These are phyloP conservation scores for Priceomyces melissophilus DNA, from an alignment of 805 yeast genomes.

Conservation along the genomic window DNA sequence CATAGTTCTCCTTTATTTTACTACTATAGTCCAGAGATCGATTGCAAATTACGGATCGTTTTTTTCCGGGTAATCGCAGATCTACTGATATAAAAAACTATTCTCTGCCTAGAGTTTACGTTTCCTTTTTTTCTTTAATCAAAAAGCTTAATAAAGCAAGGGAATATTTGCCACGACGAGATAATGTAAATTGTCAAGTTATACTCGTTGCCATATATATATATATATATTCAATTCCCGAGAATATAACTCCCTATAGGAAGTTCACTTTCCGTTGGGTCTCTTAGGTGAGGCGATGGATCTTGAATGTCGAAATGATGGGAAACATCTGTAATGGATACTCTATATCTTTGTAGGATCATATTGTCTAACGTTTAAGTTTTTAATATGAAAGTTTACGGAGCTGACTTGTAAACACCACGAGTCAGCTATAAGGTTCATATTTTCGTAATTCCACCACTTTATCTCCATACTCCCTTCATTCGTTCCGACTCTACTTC, in stretches of 20 bases:
- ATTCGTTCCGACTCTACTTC: too few species aligned
- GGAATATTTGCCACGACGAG: slow-evolving; percentile 70
- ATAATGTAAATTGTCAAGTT: slow-evolving; percentile 57
- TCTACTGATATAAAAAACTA: background rate
- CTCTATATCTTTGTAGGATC: background rate
- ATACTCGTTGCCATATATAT: slow-evolving; percentile 60
- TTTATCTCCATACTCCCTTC: too few species aligned
- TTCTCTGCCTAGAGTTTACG: background rate
- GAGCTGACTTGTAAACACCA: too few species aligned
- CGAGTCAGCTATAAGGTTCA: too few species aligned
- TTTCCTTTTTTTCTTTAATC: slow-evolving; percentile 42
- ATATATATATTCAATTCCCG: slow-evolving; percentile 45
- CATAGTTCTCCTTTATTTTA: too few species aligned
- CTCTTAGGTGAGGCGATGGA: slow-evolving; percentile 53
- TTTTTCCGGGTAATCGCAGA: slow-evolving; percentile 4
- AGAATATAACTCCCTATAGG: slow-evolving; percentile 54
- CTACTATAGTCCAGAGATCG: too few species aligned
- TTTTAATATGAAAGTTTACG: too few species aligned
- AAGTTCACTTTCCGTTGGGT: slow-evolving; percentile 53
- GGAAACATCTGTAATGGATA: slow-evolving; percentile 28
- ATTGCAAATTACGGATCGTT: too few species aligned
- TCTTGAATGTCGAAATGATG: slow-evolving; percentile 57
- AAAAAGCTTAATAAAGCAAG: slow-evolving; percentile 50
- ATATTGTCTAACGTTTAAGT: background rate
- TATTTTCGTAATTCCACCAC: too few species aligned